Evolutionary conservation across 139 green algal species (phyloP).

Genomic region (Coccomyxa sp.): DNA sequence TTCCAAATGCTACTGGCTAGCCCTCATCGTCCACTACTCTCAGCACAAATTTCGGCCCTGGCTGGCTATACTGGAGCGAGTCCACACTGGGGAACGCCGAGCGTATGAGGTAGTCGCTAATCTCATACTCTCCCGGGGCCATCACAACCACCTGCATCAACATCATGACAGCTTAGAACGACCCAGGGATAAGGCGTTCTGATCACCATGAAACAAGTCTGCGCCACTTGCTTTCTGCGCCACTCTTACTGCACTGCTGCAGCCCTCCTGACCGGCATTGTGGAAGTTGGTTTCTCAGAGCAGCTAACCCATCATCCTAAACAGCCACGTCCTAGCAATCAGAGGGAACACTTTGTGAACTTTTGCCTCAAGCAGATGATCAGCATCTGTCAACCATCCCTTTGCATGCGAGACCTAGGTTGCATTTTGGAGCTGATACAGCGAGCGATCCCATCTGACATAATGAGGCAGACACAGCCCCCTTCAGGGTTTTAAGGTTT

Average conservation of each 20-base stretch:
- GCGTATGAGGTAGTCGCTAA: conserved; percentile 14
- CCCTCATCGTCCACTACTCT: not conserved
- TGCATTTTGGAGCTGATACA: no score
- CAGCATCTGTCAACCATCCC: no score
- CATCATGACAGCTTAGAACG: not conserved
- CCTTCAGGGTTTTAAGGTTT: no score
- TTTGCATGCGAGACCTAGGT: no score
- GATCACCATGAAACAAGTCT: not conserved
- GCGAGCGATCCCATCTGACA: no score
- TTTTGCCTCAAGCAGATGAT: no score
- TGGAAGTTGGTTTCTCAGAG: not conserved
- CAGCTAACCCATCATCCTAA: not conserved
- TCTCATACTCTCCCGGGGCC: conserved; percentile 2
- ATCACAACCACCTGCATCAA: conserved; percentile 11
- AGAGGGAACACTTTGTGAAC: no score
- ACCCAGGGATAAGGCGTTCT: not conserved
- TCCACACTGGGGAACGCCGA: conserved; percentile 2
- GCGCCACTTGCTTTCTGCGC: no score
- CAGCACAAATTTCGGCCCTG: not conserved
- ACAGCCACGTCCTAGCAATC: no score
- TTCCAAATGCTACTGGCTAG: no score
- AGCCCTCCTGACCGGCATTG: not conserved
- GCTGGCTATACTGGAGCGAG: not conserved
- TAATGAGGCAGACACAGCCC: no score
- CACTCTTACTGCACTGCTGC: no score